Base-by-base conservation (phyloP, 208 protist species). In the Trypanosoma vivax region DNA sequence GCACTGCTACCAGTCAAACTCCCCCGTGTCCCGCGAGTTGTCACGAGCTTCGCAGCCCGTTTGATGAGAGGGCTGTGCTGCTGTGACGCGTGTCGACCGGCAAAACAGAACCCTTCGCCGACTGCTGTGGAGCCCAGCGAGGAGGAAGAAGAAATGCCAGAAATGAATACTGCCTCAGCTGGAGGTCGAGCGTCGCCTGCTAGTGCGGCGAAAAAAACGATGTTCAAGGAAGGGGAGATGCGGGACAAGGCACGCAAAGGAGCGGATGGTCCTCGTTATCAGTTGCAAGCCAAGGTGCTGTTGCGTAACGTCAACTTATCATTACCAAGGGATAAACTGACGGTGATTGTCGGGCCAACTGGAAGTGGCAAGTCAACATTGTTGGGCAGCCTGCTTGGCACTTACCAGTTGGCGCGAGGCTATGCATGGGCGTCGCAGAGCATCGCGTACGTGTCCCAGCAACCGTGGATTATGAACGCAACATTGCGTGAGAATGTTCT, bases 401-500 rank as follows among this genome's bases (percentile, higher is more conserved):
- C 58, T 21, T 57, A 74, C 18, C 55, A 73, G 28, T 29, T 83
- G 24, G 56, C 52, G 13, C 45, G 55, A 30, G 63, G 62, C n/a
- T 38, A 46, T 41, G 54, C 70, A 23, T 66, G 50, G 54, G 50
- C 54, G 34, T 31, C 49, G 14, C 35, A 59, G 14, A 73, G 34
- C 16, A 67, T 97, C 27, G 87, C 88, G 6, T 98, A 96, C 59
- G 79, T 83, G 30, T 70, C 92, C 10, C 94, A 98, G 66, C 69
- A 89, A 65, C 60, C 93, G 28, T 97, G 85, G 79, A 88, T 97
- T n/a, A 79, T 92, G 61, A 94, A 97, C 59, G 75, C 71, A 7
- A 94, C 92, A n/a, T 16, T 98, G 6, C 60, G 68, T 10, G 82
- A 96, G 5, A 98, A 98, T 60, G 90, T 98, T 38, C 41, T 89